Base-by-base conservation (phyloP, 2,329 filamentous ascomycete genomes). In the Seiridium unicorne region DNA sequence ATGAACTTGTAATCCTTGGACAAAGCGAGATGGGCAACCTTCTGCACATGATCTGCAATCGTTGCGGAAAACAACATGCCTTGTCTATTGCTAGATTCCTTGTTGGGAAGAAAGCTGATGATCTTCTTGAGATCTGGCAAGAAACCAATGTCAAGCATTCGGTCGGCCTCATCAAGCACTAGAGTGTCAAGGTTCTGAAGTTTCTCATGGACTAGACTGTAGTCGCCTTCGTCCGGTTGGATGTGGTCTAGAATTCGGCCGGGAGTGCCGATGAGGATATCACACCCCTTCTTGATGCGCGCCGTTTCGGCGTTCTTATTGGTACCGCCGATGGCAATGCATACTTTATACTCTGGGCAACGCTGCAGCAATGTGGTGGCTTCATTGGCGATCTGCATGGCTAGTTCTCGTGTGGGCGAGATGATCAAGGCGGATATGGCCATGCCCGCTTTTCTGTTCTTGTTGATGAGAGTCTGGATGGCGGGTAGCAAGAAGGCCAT, bases 41-140 rank as follows among this genome's bases (percentile, higher is more conserved):
- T 86, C 70, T 93, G 84, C 57, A 96, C 89, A 71, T 94, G 92
- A 32, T 85, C 84, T 44, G 86, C 89, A 74, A 96, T 89, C 26
- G 92, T 96, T 8, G 92, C 92, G 3, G 89, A 93, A 80, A 95
- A 96, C 51, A 95, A 86, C 80, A 91, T 92, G 55, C 92, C 92
- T 64, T 89, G 87, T 56, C 85, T 76, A 60, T 87, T 80, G 35
- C 86, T 83, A 56, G 81, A 73, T 2, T 77, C 72, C 71, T 88
- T 86, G 62, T 83, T 74, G 0, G 91, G 91, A 3, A 96, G 79
- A 9, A 87, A 84, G 65, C 84, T 81, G 26, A 96, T 81, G 61
- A 96, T 93, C 66, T 91, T 89, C 71, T 90, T 86, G 3, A 96
- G 80, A 8, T 89, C 87, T 2, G 87, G 86, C n/a, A 91, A 87